These are phyloP conservation scores for Cylindrotheca closterium DNA, from an alignment of 108 stramenopile species.

Conservation along the genomic window DNA sequence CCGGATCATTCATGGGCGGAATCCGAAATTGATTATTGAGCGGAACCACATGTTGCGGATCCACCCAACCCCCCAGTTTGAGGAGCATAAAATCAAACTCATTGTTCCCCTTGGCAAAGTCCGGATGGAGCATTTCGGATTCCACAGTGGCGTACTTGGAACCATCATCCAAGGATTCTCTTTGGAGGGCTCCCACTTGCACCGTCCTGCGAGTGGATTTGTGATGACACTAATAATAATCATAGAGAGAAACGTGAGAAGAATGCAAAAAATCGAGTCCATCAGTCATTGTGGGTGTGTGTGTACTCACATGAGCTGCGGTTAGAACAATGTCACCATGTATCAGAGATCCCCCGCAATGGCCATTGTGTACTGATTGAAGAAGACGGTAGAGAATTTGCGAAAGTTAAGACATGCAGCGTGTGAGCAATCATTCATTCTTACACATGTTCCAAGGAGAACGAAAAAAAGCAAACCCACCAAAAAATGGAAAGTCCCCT, in stretches of 20 bases:
- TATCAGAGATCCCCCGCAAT: slow-evolving; percentile 12
- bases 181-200: neutral
- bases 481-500: neutral
- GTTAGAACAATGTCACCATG: slow-evolving; percentile 28
- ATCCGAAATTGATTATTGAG: neutral
- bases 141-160: neutral
- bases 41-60: neutral
- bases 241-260: too few species aligned
- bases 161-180: neutral
- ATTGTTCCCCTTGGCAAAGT: neutral
- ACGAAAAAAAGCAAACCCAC: too few species aligned
- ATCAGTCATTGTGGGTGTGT: too few species aligned
- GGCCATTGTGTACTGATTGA: neutral
- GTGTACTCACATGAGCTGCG: slow-evolving; percentile 4
- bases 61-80: neutral
- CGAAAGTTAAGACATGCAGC: too few species aligned
- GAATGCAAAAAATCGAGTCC: too few species aligned
- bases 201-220: neutral
- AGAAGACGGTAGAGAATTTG: too few species aligned
- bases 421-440: too few species aligned
- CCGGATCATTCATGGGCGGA: neutral
- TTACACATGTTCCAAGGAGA: too few species aligned
- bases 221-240: too few species aligned
- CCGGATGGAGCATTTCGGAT: neutral
- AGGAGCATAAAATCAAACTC: neutral